Evolutionary conservation across 1,139 yeast species (phyloP), one percentile per base, ranked within the genome.

Genomic region (Yamadazyma dendronema): DNA sequence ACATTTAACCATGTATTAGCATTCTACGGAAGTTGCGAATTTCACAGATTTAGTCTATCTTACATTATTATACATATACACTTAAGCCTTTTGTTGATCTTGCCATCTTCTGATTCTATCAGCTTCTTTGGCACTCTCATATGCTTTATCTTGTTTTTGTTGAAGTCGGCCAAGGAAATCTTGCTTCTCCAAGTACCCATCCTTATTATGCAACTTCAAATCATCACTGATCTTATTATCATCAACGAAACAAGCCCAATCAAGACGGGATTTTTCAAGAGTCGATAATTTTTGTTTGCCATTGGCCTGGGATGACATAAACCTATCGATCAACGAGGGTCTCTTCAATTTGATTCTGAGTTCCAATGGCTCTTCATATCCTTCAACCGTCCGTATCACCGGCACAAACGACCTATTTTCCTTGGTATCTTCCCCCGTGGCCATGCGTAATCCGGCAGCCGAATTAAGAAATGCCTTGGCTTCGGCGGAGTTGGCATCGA

Each of bases 211-310:
- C 40, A 78, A 73, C 38, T 74, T 74, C 56, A 92, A 73, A 47
- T 92, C 98, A 47, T 88, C 96, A 37, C 77, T 74, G 39, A 94
- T 81, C 42, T 90, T 89, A 46, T 83, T 81, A 49, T 83, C 73
- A 60, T 92, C 97, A 15, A 94, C 97, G 63, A 86, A 90, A 42
- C 88, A 80, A 1, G 96, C 95, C 96, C 98, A 92, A 59, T 92
- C 98, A 40, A 92, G 71, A 43, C 95, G 72, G 2, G 96, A 86
- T 59, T 92, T 92, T 57, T 94, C 97, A 44, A 92, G 67, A 0
- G 98, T 94, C 14, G 95, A 86, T 43, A 94, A 69, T 57, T 89
- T 90, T 33, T 81, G 79, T 40, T 61, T 60, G 43, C 65, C 66
- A 49, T 56, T 65, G 6, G 67, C 65, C 25, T 53, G 54, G 0